Evolutionary conservation across 2,329 filamentous ascomycete genomes (phyloP).

Genomic region (Penicillium paneum): DNA sequence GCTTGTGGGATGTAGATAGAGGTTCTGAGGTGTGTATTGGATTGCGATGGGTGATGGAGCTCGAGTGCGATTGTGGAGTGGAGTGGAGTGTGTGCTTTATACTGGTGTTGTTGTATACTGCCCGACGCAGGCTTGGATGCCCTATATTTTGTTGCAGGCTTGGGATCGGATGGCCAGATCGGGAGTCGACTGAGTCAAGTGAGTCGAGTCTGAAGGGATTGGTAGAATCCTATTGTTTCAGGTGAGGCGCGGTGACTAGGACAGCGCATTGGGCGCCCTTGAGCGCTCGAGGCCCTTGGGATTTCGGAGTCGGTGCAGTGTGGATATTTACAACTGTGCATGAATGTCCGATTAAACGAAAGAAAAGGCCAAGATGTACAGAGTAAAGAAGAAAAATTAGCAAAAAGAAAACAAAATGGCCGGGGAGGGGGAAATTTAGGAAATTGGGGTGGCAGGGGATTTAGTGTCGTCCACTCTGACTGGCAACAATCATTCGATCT

Average conservation of each 20-base stretch:
- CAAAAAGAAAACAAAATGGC: not conserved
- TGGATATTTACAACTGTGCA: slow-evolving; percentile 5
- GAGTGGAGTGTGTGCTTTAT: not conserved
- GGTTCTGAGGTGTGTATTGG: not conserved
- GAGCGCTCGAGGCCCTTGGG: slow-evolving; percentile 3
- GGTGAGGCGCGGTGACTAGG: slow-evolving; percentile 13
- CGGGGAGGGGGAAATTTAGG: slow-evolving; percentile 13
- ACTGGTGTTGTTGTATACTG: slow-evolving; percentile 1
- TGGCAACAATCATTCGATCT: not conserved
- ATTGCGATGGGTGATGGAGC: not conserved
- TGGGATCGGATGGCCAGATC: not conserved
- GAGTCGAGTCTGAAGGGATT: not conserved
- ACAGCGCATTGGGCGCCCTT: slow-evolving; percentile 27
- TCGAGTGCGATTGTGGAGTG: not conserved
- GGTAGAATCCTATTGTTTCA: slow-evolving; percentile 1
- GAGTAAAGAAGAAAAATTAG: not conserved
- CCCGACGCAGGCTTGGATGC: slow-evolving; percentile 5
- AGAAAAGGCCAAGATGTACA: not conserved
- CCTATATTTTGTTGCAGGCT: not conserved
- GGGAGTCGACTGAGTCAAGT: not conserved
- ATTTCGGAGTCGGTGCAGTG: not conserved
- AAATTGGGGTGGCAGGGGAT: slow-evolving; percentile 32
- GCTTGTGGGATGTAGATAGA: not conserved
- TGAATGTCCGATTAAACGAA: not conserved
- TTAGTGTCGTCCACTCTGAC: slow-evolving; percentile 4